A percentile compares a stretch with the other conserved stretches of the same genome.
Evolutionary conservation across 2,329 filamentous ascomycete species (phyloP).

Genomic region (Fusarium cyanostomum): DNA sequence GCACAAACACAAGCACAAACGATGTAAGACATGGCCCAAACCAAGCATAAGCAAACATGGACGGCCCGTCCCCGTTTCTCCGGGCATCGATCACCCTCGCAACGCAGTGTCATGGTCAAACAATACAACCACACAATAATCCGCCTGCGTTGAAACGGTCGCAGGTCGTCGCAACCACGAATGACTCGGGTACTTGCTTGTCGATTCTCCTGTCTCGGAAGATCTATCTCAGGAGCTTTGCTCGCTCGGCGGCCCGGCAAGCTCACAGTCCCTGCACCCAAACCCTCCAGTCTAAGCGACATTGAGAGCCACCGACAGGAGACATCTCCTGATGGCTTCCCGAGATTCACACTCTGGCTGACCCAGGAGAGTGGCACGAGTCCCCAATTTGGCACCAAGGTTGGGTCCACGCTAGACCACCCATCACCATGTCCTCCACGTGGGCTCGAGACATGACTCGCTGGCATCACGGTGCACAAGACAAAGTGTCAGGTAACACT

Average conservation of each 20-base stretch:
- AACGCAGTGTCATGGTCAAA: background rate
- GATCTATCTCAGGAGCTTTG: background rate
- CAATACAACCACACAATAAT: background rate
- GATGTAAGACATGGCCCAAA: background rate
- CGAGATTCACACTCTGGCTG: background rate
- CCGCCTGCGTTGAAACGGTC: background rate
- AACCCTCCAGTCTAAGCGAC: too few relatives aligned
- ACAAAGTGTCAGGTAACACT: conserved; percentile 22
- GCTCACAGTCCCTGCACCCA: too few relatives aligned
- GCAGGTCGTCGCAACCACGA: background rate
- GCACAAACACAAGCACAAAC: conserved; percentile 6
- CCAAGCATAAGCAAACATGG: conserved; percentile 5
- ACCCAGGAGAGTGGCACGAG: conserved; percentile 13
- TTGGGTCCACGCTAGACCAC: conserved; percentile 2
- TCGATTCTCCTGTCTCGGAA: background rate
- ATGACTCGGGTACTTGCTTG: conserved; percentile 2
- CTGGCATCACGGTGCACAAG: background rate
- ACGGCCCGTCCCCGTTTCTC: conserved; percentile 25
- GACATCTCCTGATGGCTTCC: background rate
- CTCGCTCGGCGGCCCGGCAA: background rate
- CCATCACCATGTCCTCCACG: conserved; percentile 23
- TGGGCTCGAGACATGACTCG: conserved; percentile 34
- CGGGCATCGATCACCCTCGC: background rate
- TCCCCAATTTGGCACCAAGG: conserved; percentile 10
- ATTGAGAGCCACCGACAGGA: background rate